phyloP scores from a whole-genome alignment of 495 filamentous ascomycete species.

The Penicillium crystallinum region DNA sequence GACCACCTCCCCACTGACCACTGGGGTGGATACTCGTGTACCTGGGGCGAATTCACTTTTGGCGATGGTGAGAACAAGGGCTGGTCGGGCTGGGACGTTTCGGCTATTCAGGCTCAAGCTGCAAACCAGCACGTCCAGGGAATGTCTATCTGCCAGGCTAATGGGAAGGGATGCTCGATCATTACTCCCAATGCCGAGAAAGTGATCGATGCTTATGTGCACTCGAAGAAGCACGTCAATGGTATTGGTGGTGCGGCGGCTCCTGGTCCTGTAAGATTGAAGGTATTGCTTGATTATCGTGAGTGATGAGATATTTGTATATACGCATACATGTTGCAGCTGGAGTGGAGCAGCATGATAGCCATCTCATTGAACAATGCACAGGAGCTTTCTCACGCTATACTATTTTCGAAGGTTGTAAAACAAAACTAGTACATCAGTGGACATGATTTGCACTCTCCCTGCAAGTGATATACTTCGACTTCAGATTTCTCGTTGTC shows the following conservation, averaged over 20 bases:
- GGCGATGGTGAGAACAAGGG: slow-evolving; percentile 30
- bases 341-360: too few relatives aligned
- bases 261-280: slow-evolving; percentile 28
- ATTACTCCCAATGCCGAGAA: slow-evolving; percentile 26
- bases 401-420: too few relatives aligned
- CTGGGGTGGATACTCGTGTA: slow-evolving; percentile 37
- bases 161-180: slow-evolving; percentile 28
- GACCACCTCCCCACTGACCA: slow-evolving; percentile 27
- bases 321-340: neutral
- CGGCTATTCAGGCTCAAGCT: slow-evolving; percentile 41
- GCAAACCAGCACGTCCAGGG: slow-evolving; percentile 30
- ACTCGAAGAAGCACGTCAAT: slow-evolving; percentile 24
- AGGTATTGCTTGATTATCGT: slow-evolving; percentile 28
- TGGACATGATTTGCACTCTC: too few relatives aligned
- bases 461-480: too few relatives aligned
- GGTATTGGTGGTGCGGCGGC: slow-evolving; percentile 33
- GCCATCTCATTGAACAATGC: too few relatives aligned
- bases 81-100: slow-evolving; percentile 44
- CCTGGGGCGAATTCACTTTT: slow-evolving; percentile 45
- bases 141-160: slow-evolving; percentile 33
- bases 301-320: slow-evolving; percentile 9
- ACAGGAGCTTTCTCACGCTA: too few relatives aligned
- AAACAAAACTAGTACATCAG: too few relatives aligned
- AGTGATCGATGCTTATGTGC: slow-evolving; percentile 32
- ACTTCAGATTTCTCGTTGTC: neutral